A percentile compares a stretch with the other conserved stretches of the same genome.
Conservation (phyloP, 2,329 filamentous ascomycete species). For the Nemania sp. region DNA sequence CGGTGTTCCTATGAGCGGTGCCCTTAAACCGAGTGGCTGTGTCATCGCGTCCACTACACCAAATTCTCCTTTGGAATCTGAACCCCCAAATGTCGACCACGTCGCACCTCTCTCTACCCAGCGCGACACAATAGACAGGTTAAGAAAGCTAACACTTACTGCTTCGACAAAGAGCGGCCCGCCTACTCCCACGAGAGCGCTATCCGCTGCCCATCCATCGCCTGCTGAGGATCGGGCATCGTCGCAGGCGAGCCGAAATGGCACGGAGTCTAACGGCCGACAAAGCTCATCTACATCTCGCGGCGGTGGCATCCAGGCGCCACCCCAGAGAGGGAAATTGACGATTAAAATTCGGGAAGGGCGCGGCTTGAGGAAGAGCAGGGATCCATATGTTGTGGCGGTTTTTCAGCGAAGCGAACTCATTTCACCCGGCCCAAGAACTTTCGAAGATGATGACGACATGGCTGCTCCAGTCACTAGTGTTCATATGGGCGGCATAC, state of each 20-base stretch:
- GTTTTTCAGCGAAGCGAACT: conserved; percentile 97
- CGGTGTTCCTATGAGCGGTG: conserved; percentile 66
- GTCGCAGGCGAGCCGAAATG: conserved; percentile 42
- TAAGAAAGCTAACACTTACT: conserved; percentile 88
- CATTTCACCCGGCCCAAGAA: conserved; percentile 82
- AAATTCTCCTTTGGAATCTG: conserved; percentile 53
- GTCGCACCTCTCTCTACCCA: conserved; percentile 47
- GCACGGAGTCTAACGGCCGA: conserved; percentile 53
- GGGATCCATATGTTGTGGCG: conserved; percentile 92
- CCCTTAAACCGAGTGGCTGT: conserved; percentile 67
- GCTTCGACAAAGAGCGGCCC: conserved; percentile 85
- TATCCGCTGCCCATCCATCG: conserved; percentile 66
- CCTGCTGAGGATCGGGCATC: conserved; percentile 44
- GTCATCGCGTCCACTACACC: conserved; percentile 55
- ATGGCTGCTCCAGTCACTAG: conserved; percentile 50
- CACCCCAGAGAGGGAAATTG: conserved; percentile 80
- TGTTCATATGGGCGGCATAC: conserved; percentile 53
- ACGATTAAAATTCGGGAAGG: conserved; percentile 88
- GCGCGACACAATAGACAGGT: conserved; percentile 68
- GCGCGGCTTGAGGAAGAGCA: conserved; percentile 76
- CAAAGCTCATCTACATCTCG: conserved; percentile 54
- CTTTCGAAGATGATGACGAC: conserved; percentile 64
- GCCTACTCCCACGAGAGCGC: conserved; percentile 84
- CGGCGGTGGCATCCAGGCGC: conserved; percentile 61
- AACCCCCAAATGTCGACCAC: conserved; percentile 42